Conservation (phyloP, 106 monocot genomes). For the Triglochin maritima region DNA sequence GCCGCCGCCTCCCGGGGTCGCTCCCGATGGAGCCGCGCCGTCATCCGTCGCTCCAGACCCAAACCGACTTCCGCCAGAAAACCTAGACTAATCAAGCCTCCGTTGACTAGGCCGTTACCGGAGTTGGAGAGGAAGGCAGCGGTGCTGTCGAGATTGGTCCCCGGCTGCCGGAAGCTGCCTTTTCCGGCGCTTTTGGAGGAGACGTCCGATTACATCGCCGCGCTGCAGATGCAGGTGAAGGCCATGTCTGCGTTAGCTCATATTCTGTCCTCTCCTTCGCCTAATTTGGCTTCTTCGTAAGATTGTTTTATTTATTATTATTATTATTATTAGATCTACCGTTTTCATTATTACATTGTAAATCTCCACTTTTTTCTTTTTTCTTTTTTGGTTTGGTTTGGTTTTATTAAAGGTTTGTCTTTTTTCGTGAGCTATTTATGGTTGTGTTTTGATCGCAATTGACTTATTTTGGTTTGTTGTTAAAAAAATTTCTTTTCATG, state of each 20-base stretch:
- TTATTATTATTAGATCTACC: too few species aligned
- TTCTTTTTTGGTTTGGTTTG: too few species aligned
- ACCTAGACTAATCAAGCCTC: not conserved
- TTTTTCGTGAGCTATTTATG: too few species aligned
- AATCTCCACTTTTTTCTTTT: too few species aligned
- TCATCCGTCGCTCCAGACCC: slow-evolving; percentile 18
- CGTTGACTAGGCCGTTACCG: not conserved
- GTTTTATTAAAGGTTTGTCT: too few species aligned
- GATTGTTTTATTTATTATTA: too few species aligned
- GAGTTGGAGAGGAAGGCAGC: slow-evolving; percentile 17
- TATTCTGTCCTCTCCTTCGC: slow-evolving; percentile 17
- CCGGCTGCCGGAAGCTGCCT: slow-evolving; percentile 26
- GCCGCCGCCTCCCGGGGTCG: slow-evolving; percentile 17
- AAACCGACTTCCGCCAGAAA: not conserved
- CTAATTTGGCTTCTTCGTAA: not conserved
- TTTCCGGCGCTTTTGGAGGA: slow-evolving; percentile 31
- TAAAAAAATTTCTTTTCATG: too few species aligned
- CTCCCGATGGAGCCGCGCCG: slow-evolving; percentile 28
- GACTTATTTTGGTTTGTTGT: too few species aligned
- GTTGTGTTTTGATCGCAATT: too few species aligned
- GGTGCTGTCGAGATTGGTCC: slow-evolving; percentile 22
- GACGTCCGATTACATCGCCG: slow-evolving; percentile 34
- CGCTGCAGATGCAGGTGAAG: slow-evolving; percentile 36
- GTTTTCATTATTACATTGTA: too few species aligned
- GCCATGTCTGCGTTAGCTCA: slow-evolving; percentile 27